Evolutionary conservation across 2,329 filamentous ascomycete genomes (phyloP).

Genomic region (Keithomyces neogunnii): DNA sequence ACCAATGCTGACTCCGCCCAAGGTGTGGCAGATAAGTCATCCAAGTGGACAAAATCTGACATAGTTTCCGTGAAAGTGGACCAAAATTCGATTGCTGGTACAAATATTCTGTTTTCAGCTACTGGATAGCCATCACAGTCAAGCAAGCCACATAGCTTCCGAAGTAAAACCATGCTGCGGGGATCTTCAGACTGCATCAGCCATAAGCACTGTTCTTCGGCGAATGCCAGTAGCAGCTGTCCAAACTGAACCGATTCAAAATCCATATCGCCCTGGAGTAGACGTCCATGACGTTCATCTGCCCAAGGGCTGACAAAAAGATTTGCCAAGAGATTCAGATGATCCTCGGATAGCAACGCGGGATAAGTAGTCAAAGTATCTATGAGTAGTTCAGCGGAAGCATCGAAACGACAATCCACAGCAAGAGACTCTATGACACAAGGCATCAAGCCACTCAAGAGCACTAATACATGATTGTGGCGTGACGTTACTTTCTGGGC

Average conservation of each 20-base stretch:
- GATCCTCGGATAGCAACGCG: slow-evolving; percentile 49
- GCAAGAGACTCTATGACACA: slow-evolving; percentile 53
- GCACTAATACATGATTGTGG: slow-evolving; percentile 46
- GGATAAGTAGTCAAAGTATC: slow-evolving; percentile 59
- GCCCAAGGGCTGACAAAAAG: slow-evolving; percentile 56
- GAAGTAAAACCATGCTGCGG: slow-evolving; percentile 45
- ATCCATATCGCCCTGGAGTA: slow-evolving; percentile 53
- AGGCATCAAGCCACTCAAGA: slow-evolving; percentile 51
- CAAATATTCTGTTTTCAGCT: slow-evolving; percentile 66
- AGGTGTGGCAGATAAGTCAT: slow-evolving; percentile 32
- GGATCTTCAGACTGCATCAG: slow-evolving; percentile 45
- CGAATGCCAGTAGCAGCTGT: slow-evolving; percentile 59
- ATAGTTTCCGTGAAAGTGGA: slow-evolving; percentile 64
- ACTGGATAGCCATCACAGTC: slow-evolving; percentile 58
- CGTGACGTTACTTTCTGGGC: slow-evolving; percentile 55
- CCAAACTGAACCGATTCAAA: slow-evolving; percentile 59
- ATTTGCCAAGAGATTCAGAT: slow-evolving; percentile 48
- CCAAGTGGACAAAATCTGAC: slow-evolving; percentile 47
- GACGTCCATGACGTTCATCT: slow-evolving; percentile 41
- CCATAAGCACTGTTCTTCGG: slow-evolving; percentile 53
- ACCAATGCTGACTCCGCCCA: slow-evolving; percentile 53
- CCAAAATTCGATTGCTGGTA: slow-evolving; percentile 74
- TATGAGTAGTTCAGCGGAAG: slow-evolving; percentile 54
- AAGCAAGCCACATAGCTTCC: slow-evolving; percentile 56
- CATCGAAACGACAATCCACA: slow-evolving; percentile 48